Percentiles rank a stretch among this genome's conserved stretches.
phyloP scores from a whole-genome alignment of 129 eudicot species.

The Tanacetum coccineum region DNA sequence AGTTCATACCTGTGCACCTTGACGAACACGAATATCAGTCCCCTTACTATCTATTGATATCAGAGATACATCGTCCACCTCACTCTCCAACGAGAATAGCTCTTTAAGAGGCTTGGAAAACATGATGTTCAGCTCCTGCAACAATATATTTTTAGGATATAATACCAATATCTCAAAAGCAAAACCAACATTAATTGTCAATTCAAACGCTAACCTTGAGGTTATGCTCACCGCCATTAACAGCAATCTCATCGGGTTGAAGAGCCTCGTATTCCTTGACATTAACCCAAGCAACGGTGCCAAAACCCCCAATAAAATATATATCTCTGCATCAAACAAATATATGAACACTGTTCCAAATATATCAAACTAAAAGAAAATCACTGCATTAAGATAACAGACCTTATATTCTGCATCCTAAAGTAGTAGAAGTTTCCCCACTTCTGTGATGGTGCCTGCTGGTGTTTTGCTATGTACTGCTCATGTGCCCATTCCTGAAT shows the following conservation, averaged over 20 bases:
- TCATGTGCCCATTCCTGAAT: slow-evolving; percentile 95
- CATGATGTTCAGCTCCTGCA: slow-evolving; percentile 76
- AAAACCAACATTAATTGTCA: background rate
- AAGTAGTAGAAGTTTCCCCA: slow-evolving; percentile 99
- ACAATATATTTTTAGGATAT: background rate
- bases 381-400: background rate
- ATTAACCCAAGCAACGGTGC: slow-evolving; percentile 99
- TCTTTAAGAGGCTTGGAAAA: slow-evolving; percentile 93
- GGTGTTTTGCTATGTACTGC: slow-evolving; percentile 90
- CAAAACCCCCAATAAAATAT: slow-evolving; percentile 98
- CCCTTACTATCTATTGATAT: slow-evolving; percentile 98
- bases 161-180: background rate
- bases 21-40: slow-evolving; percentile 91
- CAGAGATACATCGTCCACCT: slow-evolving; percentile 93
- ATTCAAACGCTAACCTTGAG: slow-evolving; percentile 54
- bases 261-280: slow-evolving; percentile 85
- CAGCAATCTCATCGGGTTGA: slow-evolving; percentile 86
- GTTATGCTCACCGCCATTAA: slow-evolving; percentile 92
- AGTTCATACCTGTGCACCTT: slow-evolving; percentile 88
- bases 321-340: slow-evolving; percentile 59
- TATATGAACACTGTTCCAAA: background rate
- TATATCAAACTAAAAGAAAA: no score
- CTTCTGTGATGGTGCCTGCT: slow-evolving; percentile 94
- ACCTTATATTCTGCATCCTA: slow-evolving; percentile 97
- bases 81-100: slow-evolving; percentile 63